A percentile compares a stretch with the other conserved stretches of the same genome.
phyloP scores from a whole-genome alignment of 2,329 filamentous ascomycete genomes.

The Chaetothyriales sp. region DNA sequence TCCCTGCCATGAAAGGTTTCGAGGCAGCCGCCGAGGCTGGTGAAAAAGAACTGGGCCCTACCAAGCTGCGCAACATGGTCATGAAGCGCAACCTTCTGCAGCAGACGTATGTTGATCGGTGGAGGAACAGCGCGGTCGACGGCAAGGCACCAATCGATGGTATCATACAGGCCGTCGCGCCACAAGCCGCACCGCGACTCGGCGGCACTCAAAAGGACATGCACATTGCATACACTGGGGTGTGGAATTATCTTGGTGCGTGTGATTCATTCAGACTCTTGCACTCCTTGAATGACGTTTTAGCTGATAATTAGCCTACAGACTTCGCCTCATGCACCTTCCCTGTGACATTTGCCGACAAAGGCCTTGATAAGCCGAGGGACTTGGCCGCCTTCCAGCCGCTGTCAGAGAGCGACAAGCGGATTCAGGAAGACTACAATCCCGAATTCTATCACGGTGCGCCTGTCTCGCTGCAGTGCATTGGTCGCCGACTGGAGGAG shows the following conservation, averaged over 20 bases:
- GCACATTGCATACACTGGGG: constrained; percentile 20
- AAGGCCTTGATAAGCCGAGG: constrained; percentile 10
- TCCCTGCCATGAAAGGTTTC: constrained; percentile 16
- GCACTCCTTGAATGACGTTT: constrained; percentile 19
- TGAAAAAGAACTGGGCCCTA: constrained; percentile 19
- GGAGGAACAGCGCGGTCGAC: constrained; percentile 21
- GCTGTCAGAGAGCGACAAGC: constrained; percentile 19
- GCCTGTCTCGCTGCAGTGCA: constrained; percentile 21
- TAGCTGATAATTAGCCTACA: constrained; percentile 6
- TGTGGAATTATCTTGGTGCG: constrained; percentile 21
- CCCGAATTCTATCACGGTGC: constrained; percentile 22
- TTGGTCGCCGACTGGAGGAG: constrained; percentile 21
- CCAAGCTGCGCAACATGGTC: constrained; percentile 21
- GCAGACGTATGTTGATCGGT: constrained; percentile 26
- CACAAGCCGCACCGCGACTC: constrained; percentile 25
- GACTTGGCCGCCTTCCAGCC: constrained; percentile 16
- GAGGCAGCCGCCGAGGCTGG: constrained; percentile 13
- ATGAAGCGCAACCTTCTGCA: constrained; percentile 21
- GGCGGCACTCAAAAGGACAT: constrained; percentile 17
- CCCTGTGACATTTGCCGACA: constrained; percentile 18
- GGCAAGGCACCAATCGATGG: constrained; percentile 24
- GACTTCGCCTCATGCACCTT: constrained; percentile 17
- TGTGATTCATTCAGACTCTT: constrained; percentile 12
- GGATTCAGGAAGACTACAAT: constrained; percentile 20
- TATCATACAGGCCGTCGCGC: constrained; percentile 22